Evolutionary conservation across 2,329 filamentous ascomycete genomes (phyloP).

Genomic region (Diaporthe batatas): DNA sequence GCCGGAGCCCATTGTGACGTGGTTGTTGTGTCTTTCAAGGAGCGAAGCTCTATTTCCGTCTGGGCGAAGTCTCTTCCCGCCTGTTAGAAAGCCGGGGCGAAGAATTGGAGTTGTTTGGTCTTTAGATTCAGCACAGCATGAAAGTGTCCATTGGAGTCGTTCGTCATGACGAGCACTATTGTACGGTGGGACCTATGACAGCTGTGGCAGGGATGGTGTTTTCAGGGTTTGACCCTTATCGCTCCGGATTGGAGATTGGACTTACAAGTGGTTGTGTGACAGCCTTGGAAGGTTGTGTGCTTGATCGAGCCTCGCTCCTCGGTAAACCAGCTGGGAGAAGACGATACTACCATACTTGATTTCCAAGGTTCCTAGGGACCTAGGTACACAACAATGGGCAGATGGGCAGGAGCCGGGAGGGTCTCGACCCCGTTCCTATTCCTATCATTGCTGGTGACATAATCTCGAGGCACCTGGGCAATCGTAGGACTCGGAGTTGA

Average conservation of each 20-base stretch:
- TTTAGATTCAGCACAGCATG: background rate
- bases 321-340: background rate
- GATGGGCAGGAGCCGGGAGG: too few relatives aligned
- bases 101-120: background rate
- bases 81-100: background rate
- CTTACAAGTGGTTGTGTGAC: too few relatives aligned
- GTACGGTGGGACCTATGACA: background rate
- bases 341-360: background rate
- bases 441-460: background rate
- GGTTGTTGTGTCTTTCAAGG: background rate
- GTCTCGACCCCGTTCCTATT: background rate
- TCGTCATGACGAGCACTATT: slow-evolving; percentile 39
- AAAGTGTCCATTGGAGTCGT: background rate
- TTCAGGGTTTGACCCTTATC: slow-evolving; percentile 10
- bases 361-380: too few relatives aligned
- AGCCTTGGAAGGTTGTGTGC: background rate
- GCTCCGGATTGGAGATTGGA: background rate
- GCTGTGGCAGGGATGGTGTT: background rate
- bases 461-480: background rate
- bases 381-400: background rate
- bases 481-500: too few relatives aligned
- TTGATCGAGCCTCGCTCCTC: too few relatives aligned
- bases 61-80: background rate
- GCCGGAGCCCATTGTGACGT: slow-evolving; percentile 39
- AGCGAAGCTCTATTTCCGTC: too few relatives aligned